Evolutionary conservation across 139 green algal species (phyloP), one percentile per base, ranked within the genome.

Genomic region (Klebsormidium nitens): DNA sequence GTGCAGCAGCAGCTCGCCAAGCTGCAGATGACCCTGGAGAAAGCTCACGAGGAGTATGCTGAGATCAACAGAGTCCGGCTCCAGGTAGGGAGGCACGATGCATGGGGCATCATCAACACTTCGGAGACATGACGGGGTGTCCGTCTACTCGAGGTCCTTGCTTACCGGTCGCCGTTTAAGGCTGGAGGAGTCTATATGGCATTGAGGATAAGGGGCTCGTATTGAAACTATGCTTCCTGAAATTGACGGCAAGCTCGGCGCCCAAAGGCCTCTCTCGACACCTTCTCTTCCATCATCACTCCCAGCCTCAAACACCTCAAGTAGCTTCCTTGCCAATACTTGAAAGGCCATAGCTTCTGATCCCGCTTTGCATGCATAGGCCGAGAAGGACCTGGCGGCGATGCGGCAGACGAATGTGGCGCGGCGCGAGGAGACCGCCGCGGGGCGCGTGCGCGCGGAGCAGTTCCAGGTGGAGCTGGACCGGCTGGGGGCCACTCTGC

Each of bases 1-100:
- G 92, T 89, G 49, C 91, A 96, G 82, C 88, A 96, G 77, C 86
- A 89, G 47, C 81, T 96, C 31, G 89, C 88, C 8, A 84, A 85
- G 62, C 83, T 95, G 57, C 90, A 95, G 82, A 80, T 90, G 70
- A 42, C 67, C 2, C 79, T 95, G 65, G 91, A 94, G 57, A 75
- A 84, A 48, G 81, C 85, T 3, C 83, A 91, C 56, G 84, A 91
- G 26, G 83, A 83, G 65, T 84, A 82, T 49, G 72, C 36, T 35
- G 35, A 26, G 36, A 34, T 56, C 28, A 58, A n/a, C 37, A 40
- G 36, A 59, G 4, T 8, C 29, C 32, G 47, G 49, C 5, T 32
- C 17, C 2, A 46, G 66, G 39, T 46, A 42, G 17, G n/a, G n/a
- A 77, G 38, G 69, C 47, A 55, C 29, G 37, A 68, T 31, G 39